Base-by-base conservation (phyloP, 2,329 filamentous ascomycete species). In the Coleophoma eucalyptorum region DNA sequence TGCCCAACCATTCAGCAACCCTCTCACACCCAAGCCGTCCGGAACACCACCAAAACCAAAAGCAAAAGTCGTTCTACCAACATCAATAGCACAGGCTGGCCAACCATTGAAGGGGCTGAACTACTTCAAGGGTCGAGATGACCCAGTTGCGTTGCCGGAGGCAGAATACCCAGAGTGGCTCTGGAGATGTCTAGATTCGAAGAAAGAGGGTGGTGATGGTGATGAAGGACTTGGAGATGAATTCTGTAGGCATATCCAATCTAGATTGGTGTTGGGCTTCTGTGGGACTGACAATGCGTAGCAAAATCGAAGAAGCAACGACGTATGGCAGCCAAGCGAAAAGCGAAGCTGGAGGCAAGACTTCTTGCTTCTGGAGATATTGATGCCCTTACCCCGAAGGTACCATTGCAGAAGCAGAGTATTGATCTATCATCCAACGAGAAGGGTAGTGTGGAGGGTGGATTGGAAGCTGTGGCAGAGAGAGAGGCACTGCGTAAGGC, bases 271-370 rank as follows among this genome's bases (percentile, higher is more conserved):
- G 35, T 38, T 26, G 26, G 26, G 10, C 26, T 26, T 26, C 6
- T 11, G 15, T 38, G 35, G 15, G 16, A 18, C 42, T 47, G 10
- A 13, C 16, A 26, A 16, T 32, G 15, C 32, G 32, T 54, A 91
- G 87, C 88, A 52, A 94, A 94, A 80, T 92, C 87, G 26, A 91
- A 90, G 69, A 93, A 92, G 66, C 83, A 90, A 68, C 83, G 89
- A 53, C 79, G 83, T 50, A 67, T 86, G 50, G 89, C 89, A 8
- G 82, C 83, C 40, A 91, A 84, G 70, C 76, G 77, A 67, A 76
- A 79, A 63, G 76, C 80, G 50, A 65, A 71, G 20, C 61, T 74
- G 19, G 81, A 88, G 73, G 71, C 78, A 67, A 69, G 77, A 70
- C 65, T 89, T 64, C 68, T 84, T 64, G 79, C 83, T 50, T 75